Evolutionary conservation across 2,329 filamentous ascomycete species (phyloP).

Genomic region (Talaromyces sp.): DNA sequence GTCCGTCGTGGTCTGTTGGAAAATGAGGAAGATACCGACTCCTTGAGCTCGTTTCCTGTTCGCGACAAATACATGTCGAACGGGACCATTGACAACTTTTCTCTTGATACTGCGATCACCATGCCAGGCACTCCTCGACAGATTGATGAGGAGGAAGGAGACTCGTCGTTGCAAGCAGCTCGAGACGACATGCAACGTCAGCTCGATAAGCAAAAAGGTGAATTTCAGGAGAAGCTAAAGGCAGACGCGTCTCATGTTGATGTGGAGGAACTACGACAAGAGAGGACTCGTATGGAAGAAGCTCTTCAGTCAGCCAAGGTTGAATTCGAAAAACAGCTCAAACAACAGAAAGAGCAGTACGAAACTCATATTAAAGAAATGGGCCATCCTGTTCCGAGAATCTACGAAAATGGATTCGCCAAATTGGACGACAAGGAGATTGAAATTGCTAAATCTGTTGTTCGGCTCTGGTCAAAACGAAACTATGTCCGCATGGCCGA

Average conservation of each 20-base stretch:
- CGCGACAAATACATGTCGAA: constrained; percentile 95
- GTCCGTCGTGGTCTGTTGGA: constrained; percentile 70
- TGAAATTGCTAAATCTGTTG: constrained; percentile 63
- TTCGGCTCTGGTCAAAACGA: constrained; percentile 75
- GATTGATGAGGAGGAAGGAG: constrained; percentile 61
- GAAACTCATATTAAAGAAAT: constrained; percentile 80
- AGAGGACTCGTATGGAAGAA: constrained; percentile 83
- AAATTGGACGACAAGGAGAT: constrained; percentile 70
- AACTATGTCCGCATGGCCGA: constrained; percentile 95
- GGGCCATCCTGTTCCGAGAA: constrained; percentile 57
- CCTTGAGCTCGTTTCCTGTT: constrained; percentile 79
- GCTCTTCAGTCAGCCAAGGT: constrained; percentile 74
- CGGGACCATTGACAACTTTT: constrained; percentile 93
- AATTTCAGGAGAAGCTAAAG: constrained; percentile 75
- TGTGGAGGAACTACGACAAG: constrained; percentile 76
- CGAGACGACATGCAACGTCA: constrained; percentile 81
- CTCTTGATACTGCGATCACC: constrained; percentile 87
- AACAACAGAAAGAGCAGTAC: constrained; percentile 78
- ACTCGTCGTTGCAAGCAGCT: constrained; percentile 67
- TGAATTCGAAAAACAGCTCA: constrained; percentile 84
- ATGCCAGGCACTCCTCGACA: constrained; percentile 85
- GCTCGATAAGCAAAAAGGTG: constrained; percentile 79
- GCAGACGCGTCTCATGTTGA: constrained; percentile 70
- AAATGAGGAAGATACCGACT: constrained; percentile 77
- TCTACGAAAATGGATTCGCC: constrained; percentile 44